These are phyloP conservation scores for Stygiomarasmius scandens DNA, from an alignment of 1,284 basidiomycete species.

Conservation along the genomic window DNA sequence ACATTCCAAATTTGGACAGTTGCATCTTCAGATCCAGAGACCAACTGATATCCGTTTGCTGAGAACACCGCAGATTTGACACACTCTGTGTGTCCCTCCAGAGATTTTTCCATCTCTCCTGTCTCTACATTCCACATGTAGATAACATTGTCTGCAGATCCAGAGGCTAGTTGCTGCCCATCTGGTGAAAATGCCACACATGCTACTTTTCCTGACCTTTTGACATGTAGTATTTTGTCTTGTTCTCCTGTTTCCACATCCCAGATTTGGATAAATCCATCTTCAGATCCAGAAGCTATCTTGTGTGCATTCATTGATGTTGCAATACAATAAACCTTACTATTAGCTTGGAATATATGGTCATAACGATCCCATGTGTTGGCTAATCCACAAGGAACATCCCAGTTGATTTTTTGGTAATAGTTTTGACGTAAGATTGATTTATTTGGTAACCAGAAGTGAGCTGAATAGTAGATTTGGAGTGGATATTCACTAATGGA, in stretches of 20 bases:
- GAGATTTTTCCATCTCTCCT: neutral
- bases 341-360: too few species aligned
- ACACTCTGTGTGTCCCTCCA: neutral
- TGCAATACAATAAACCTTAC: too few species aligned
- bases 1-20: neutral
- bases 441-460: too few species aligned
- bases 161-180: constrained; percentile 26
- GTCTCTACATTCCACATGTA: too few species aligned
- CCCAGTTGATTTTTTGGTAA: too few species aligned
- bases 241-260: neutral
- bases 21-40: neutral
- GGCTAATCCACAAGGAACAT: too few species aligned
- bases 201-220: constrained; percentile 14
- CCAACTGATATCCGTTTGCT: neutral
- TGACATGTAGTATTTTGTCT: constrained; percentile 2
- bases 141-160: constrained; percentile 26
- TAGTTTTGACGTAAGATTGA: too few species aligned
- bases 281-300: constrained; percentile 1
- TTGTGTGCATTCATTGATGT: too few species aligned
- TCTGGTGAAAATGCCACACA: constrained; percentile 24
- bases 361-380: too few species aligned
- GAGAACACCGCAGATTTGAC: neutral
- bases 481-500: too few species aligned
- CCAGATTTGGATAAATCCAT: neutral
- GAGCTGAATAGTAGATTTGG: too few species aligned